A percentile compares a stretch with the other conserved stretches of the same genome.
Evolutionary conservation across 2,329 filamentous ascomycete genomes (phyloP).

Genomic region (Ramularia collo-cygni): DNA sequence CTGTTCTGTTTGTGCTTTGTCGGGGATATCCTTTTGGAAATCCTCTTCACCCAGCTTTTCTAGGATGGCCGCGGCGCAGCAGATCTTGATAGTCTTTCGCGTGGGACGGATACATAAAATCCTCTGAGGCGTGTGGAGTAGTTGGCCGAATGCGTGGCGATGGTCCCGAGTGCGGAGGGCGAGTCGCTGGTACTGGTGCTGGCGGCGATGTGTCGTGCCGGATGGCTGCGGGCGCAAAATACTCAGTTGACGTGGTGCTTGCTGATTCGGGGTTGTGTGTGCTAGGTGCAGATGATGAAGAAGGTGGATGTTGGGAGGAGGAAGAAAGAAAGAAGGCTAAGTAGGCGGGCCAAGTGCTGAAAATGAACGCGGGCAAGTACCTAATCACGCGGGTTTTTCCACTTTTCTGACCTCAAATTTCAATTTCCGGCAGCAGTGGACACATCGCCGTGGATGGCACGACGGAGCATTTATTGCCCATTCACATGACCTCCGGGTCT

Average conservation of each 20-base stretch:
- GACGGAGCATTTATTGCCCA: no score
- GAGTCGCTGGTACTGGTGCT: constrained; percentile 11
- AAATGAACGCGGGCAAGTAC: no score
- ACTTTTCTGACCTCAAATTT: no score
- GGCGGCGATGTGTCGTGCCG: constrained; percentile 5
- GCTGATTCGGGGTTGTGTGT: background rate
- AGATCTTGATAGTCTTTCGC: constrained; percentile 76
- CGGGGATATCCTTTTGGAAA: no score
- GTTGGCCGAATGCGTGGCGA: constrained; percentile 16
- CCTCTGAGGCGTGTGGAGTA: constrained; percentile 32
- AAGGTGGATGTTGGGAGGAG: constrained; percentile 2
- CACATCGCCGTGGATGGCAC: no score
- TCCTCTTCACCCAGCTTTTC: no score
- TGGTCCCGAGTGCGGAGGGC: constrained; percentile 14
- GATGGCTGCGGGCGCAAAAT: constrained; percentile 4
- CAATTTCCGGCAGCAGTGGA: no score
- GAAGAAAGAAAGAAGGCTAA: background rate
- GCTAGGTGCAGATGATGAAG: background rate
- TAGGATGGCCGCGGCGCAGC: no score
- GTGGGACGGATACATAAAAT: constrained; percentile 98
- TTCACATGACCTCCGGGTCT: no score
- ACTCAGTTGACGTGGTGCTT: constrained; percentile 1
- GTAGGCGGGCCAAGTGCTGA: no score
- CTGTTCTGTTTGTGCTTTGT: constrained; percentile 13
- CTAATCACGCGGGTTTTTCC: no score